Base-by-base conservation (phyloP, 768 basidiomycete genomes). In the Termitomyces sp. region DNA sequence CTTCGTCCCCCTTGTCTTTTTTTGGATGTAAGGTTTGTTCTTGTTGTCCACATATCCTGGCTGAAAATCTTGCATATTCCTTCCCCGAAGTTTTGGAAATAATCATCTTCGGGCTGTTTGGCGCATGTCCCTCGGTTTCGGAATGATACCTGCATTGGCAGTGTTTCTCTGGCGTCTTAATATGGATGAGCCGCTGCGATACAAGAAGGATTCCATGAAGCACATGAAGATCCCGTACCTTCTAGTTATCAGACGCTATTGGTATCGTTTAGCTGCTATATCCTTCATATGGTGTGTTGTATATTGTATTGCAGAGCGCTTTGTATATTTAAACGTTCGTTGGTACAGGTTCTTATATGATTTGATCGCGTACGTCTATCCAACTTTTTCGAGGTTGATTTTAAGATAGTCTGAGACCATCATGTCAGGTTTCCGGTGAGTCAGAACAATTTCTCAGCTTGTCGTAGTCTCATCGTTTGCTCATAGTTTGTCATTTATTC, bases 131-230 rank as follows among this genome's bases (percentile, higher is more conserved):
- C 80, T 95, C 14, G 93, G 90, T 28, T 79, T 95, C 16, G 93
- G 94, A 33, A 73, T 86, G 43, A 66, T 95, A 50, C 93, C 93
- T 30, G 92, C 93, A 12, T 58, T 82, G 7, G 80, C 81, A 7
- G 86, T 94, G 18, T 84, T 95, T 65, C 65, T 92, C 55, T 94
- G 94, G 92, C 90, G 93, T 61, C 67, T 92, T 54, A 81, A 75
- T 57, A 92, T 94, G 88, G 80, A 85, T 35, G 90, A 94, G 64
- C 90, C 93, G 0, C 75, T 78, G 18, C 75, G 83, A 26, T 94
- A 80, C 70, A 85, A 81, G 69, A 85, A 82, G 62, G 82, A 90
- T 69, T 86, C 89, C 2, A 94, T 94, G 90, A 88, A 84, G 64
- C 67, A 81, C 44, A 77, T 83, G 9, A 76, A 69, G 42, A 88